Percentiles rank a stretch among this genome's conserved stretches.
These are phyloP conservation scores for Scorias spongiosa DNA, from an alignment of 2,329 filamentous ascomycete genomes.

Conservation along the genomic window DNA sequence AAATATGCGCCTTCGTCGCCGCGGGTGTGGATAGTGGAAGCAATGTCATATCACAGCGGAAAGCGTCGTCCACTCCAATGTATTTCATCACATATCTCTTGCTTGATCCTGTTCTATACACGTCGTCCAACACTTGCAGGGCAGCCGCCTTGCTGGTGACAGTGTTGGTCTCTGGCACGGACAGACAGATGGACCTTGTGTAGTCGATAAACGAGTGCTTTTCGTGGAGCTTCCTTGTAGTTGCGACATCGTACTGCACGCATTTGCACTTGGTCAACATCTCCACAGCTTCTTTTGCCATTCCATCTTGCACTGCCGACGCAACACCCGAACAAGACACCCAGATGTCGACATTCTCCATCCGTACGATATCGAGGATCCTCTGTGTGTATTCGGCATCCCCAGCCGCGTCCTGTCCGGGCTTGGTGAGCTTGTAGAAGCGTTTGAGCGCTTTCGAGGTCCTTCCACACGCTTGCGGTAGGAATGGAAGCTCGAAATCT, in stretches of 20 bases:
- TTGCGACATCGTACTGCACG: conserved; percentile 45
- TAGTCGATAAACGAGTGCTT: conserved; percentile 51
- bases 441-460: conserved; percentile 41
- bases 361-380: conserved; percentile 42
- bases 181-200: conserved; percentile 38
- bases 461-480: conserved; percentile 32
- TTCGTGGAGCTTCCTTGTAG: conserved; percentile 45
- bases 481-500: conserved; percentile 38
- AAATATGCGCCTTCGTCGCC: conserved; percentile 41
- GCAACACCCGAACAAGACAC: conserved; percentile 57
- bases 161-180: conserved; percentile 27
- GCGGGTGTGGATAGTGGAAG: conserved; percentile 40
- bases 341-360: conserved; percentile 54
- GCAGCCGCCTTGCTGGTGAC: conserved; percentile 41
- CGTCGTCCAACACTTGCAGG: conserved; percentile 34
- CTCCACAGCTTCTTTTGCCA: conserved; percentile 47
- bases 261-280: conserved; percentile 42
- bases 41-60: conserved; percentile 47
- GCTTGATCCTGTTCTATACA: conserved; percentile 9
- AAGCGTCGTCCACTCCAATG: conserved; percentile 45
- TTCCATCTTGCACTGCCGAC: conserved; percentile 50
- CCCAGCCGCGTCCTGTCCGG: conserved; percentile 17
- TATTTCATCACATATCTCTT: conserved; percentile 52
- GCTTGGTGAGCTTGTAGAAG: conserved; percentile 37
- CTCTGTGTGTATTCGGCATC: conserved; percentile 38